Percentiles rank a stretch among this genome's conserved stretches.
Evolutionary conservation across 2,329 filamentous ascomycete genomes (phyloP).

Genomic region (Colletotrichum sp.): DNA sequence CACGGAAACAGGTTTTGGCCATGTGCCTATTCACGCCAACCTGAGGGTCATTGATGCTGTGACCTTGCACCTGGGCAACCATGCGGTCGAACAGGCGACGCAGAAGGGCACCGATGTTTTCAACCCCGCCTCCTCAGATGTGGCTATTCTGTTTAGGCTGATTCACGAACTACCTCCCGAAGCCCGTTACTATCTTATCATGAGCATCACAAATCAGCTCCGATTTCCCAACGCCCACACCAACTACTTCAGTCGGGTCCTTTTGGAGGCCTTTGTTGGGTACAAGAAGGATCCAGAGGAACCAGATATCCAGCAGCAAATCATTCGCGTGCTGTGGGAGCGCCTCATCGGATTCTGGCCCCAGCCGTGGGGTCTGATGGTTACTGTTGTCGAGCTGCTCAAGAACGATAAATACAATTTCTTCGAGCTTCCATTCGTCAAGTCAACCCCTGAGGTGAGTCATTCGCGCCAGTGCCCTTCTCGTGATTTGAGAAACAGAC

Average conservation of each 20-base stretch:
- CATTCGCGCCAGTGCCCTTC: background rate
- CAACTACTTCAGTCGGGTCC: slow-evolving; percentile 86
- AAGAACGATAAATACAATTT: slow-evolving; percentile 92
- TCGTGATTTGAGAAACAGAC: background rate
- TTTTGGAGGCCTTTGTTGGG: slow-evolving; percentile 84
- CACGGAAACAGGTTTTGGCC: slow-evolving; percentile 68
- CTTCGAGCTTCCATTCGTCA: slow-evolving; percentile 92
- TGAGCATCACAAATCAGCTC: slow-evolving; percentile 88
- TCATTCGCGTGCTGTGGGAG: slow-evolving; percentile 87
- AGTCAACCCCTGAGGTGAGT: slow-evolving; percentile 83
- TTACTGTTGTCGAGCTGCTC: slow-evolving; percentile 85
- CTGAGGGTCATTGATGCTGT: slow-evolving; percentile 78
- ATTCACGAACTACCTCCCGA: slow-evolving; percentile 77
- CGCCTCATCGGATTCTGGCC: slow-evolving; percentile 87
- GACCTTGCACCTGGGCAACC: slow-evolving; percentile 80
- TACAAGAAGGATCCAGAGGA: slow-evolving; percentile 78
- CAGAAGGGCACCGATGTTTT: slow-evolving; percentile 69
- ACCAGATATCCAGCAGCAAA: slow-evolving; percentile 84
- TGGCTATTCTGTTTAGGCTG: slow-evolving; percentile 76
- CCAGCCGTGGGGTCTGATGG: slow-evolving; percentile 93
- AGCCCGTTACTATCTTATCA: slow-evolving; percentile 83
- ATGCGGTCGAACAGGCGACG: slow-evolving; percentile 66
- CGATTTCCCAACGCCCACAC: slow-evolving; percentile 90
- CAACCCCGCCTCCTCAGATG: slow-evolving; percentile 68
- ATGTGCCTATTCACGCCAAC: slow-evolving; percentile 72